Evolutionary conservation across 805 yeast genomes (phyloP).

Genomic region (Yamadazyma insecticola): DNA sequence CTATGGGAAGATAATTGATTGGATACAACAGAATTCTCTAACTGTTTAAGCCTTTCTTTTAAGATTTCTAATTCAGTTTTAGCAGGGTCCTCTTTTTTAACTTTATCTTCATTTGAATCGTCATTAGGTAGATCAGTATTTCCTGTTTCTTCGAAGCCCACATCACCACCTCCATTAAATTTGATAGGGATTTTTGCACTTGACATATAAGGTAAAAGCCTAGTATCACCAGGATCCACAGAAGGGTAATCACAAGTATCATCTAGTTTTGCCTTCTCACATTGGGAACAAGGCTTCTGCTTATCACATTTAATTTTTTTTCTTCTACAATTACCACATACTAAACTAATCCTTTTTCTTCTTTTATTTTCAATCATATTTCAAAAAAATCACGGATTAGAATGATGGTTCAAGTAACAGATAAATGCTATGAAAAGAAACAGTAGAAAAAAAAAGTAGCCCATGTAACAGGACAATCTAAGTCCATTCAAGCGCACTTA

Average conservation of each 20-base stretch:
- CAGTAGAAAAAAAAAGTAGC: no score
- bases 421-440: no score
- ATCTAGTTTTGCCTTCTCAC: slow-evolving; percentile 21
- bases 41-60: slow-evolving; percentile 14
- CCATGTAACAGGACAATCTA: no score
- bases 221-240: slow-evolving; percentile 8
- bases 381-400: no score
- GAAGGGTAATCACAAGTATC: slow-evolving; percentile 11
- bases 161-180: background rate
- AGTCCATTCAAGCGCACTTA: no score
- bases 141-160: background rate
- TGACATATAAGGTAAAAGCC: slow-evolving; percentile 6
- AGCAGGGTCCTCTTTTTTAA: no score
- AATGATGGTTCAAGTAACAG: no score
- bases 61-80: slow-evolving; percentile 14
- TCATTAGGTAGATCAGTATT: background rate
- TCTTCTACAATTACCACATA: slow-evolving; percentile 30
- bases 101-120: background rate
- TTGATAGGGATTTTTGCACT: slow-evolving; percentile 11
- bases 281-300: slow-evolving; percentile 30
- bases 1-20: no score
- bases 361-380: slow-evolving; percentile 6
- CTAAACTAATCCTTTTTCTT: slow-evolving; percentile 36
- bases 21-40: slow-evolving; percentile 9
- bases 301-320: slow-evolving; percentile 34